Conservation (phyloP, 768 basidiomycete genomes). For the Panellus pusillus region DNA sequence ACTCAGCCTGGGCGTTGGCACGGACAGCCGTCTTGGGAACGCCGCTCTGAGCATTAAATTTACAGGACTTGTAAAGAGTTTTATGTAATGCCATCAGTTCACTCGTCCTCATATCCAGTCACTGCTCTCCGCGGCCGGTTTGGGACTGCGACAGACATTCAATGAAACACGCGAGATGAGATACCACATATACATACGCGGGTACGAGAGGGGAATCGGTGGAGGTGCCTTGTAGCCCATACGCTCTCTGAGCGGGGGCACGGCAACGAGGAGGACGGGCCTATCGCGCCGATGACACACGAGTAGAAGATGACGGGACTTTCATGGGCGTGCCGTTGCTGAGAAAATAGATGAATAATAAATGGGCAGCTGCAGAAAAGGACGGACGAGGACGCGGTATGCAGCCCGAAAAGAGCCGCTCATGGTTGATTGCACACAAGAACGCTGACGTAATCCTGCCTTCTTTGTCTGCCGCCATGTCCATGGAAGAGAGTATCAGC, state of each 20-base stretch:
- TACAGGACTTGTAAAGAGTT: no score
- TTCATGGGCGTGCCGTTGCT: conserved; percentile 93
- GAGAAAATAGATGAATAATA: conserved; percentile 16
- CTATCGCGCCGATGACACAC: conserved; percentile 67
- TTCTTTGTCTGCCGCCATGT: conserved; percentile 40
- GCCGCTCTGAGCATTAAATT: background rate
- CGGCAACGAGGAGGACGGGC: conserved; percentile 71
- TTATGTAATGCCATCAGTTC: no score
- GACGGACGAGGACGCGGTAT: conserved; percentile 50
- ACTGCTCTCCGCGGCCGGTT: conserved; percentile 5
- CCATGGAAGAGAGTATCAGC: conserved; percentile 86
- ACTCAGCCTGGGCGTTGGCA: no score
- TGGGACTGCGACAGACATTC: background rate
- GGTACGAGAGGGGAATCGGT: conserved; percentile 74
- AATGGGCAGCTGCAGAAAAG: background rate
- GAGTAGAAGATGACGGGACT: conserved; percentile 91
- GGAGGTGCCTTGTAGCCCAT: conserved; percentile 73
- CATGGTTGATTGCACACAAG: conserved; percentile 37
- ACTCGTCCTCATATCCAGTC: conserved; percentile 5
- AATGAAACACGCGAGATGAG: background rate
- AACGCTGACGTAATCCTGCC: conserved; percentile 1
- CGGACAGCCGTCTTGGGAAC: conserved; percentile 5
- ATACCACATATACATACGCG: conserved; percentile 54
- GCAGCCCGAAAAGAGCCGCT: conserved; percentile 49
- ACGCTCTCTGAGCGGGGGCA: conserved; percentile 79